Percentiles rank a stretch among this genome's conserved stretches.
These are phyloP conservation scores for Hibiscus tridactylites DNA, from an alignment of 345 rosid genomes.

Conservation along the genomic window DNA sequence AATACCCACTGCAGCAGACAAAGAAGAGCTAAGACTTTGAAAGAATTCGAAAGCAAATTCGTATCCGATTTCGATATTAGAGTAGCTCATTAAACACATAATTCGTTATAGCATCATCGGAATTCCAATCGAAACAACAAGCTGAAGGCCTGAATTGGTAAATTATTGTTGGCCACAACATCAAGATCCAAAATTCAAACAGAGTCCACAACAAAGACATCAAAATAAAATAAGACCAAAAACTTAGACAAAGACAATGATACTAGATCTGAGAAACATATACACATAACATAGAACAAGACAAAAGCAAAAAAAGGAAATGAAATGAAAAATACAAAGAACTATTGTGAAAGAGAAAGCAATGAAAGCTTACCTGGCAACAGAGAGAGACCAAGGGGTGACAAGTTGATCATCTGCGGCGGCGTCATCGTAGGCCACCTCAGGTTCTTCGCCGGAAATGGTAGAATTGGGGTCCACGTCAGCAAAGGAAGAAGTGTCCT, in stretches of 20 bases:
- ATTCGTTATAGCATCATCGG: background rate
- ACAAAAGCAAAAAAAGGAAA: background rate
- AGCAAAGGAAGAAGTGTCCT: constrained; percentile 27
- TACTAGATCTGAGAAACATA: background rate
- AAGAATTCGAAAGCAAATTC: background rate
- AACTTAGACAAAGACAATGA: background rate
- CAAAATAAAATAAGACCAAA: background rate
- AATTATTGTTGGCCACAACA: background rate
- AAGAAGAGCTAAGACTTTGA: background rate
- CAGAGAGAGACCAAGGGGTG: constrained; percentile 78
- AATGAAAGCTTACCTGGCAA: constrained; percentile 51
- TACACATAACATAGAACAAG: background rate
- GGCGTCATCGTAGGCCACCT: constrained; percentile 60
- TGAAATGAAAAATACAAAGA: background rate
- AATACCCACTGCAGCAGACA: constrained; percentile 59
- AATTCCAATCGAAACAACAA: background rate
- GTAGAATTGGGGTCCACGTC: constrained; percentile 39
- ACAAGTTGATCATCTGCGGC: constrained; percentile 66
- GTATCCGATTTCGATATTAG: background rate
- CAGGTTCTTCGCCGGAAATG: constrained; percentile 47
- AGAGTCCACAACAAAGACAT: background rate
- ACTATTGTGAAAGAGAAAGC: background rate
- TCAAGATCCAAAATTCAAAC: background rate
- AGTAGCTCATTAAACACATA: background rate
- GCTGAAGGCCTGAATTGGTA: background rate